Percentiles rank a stretch among this genome's conserved stretches.
Evolutionary conservation across 805 yeast genomes (phyloP).

Genomic region (Schwanniomyces polymorphus): DNA sequence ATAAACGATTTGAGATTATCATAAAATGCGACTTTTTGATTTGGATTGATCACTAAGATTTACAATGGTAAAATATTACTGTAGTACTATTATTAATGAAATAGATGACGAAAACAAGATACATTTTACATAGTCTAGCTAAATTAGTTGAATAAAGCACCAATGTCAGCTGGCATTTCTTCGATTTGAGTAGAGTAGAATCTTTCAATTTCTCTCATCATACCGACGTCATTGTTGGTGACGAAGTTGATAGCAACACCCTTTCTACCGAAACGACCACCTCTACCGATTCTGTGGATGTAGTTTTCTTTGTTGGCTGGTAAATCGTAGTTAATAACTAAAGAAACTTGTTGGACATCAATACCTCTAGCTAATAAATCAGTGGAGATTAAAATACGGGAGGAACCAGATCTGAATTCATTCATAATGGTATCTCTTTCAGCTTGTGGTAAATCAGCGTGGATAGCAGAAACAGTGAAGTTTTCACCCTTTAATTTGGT

Average conservation of each 20-base stretch:
- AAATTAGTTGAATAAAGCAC: conserved; percentile 45
- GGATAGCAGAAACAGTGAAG: conserved; percentile 93
- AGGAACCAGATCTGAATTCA: conserved; percentile 92
- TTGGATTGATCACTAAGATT: too few species aligned
- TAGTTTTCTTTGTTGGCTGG: conserved; percentile 91
- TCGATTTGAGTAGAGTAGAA: conserved; percentile 87
- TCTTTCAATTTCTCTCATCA: conserved; percentile 82
- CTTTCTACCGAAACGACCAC: conserved; percentile 98
- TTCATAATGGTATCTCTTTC: conserved; percentile 95
- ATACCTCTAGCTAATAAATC: conserved; percentile 98
- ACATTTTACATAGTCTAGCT: conserved; percentile 4
- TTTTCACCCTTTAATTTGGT: conserved; percentile 72
- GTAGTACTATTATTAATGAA: conserved; percentile 1
- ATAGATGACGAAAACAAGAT: conserved; percentile 2
- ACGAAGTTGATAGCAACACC: conserved; percentile 97
- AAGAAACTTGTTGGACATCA: conserved; percentile 95
- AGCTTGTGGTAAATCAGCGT: conserved; percentile 90
- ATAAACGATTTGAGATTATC: background rate
- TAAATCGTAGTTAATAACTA: conserved; percentile 91
- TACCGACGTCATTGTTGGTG: conserved; percentile 72
- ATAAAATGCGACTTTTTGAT: too few species aligned
- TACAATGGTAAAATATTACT: background rate
- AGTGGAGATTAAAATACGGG: conserved; percentile 89
- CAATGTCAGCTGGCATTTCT: conserved; percentile 85
- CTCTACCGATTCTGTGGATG: conserved; percentile 96